phyloP scores from a whole-genome alignment of 177 flowering plant species.

The Vitis hybrid region DNA sequence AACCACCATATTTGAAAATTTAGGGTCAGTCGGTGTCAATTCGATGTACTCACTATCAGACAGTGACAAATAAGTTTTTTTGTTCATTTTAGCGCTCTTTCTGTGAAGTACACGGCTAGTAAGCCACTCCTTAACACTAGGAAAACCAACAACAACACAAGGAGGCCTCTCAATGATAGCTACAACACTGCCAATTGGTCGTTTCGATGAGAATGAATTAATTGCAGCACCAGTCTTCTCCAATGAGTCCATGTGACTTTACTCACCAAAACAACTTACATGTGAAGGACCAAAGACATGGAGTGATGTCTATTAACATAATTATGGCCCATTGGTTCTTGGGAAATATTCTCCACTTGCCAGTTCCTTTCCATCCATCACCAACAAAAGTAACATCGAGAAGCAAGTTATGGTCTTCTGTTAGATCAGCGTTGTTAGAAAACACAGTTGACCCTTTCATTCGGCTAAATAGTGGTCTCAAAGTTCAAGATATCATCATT shows the following conservation, averaged over 20 bases:
- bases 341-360: slow-evolving; percentile 22
- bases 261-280: not conserved
- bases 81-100: slow-evolving; percentile 37
- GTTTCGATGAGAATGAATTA: slow-evolving; percentile 53
- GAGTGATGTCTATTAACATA: slow-evolving; percentile 18
- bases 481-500: too few relatives aligned
- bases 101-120: slow-evolving; percentile 28
- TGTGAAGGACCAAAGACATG: slow-evolving; percentile 17
- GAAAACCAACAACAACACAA: slow-evolving; percentile 78
- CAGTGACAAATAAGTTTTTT: slow-evolving; percentile 8
- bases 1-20: slow-evolving; percentile 71
- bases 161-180: slow-evolving; percentile 65
- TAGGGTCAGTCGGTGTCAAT: slow-evolving; percentile 65
- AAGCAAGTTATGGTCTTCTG: slow-evolving; percentile 28
- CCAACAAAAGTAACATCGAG: slow-evolving; percentile 19
- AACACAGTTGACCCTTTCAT: slow-evolving; percentile 66
- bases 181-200: slow-evolving; percentile 87
- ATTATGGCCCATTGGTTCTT: slow-evolving; percentile 14
- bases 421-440: slow-evolving; percentile 19
- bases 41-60: slow-evolving; percentile 44
- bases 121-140: slow-evolving; percentile 56
- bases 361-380: slow-evolving; percentile 46
- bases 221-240: slow-evolving; percentile 47
- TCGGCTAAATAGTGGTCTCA: slow-evolving; percentile 18
- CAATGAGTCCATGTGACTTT: slow-evolving; percentile 25